phyloP scores from a whole-genome alignment of 2,329 filamentous ascomycete genomes.

The Talaromyces sp. region DNA sequence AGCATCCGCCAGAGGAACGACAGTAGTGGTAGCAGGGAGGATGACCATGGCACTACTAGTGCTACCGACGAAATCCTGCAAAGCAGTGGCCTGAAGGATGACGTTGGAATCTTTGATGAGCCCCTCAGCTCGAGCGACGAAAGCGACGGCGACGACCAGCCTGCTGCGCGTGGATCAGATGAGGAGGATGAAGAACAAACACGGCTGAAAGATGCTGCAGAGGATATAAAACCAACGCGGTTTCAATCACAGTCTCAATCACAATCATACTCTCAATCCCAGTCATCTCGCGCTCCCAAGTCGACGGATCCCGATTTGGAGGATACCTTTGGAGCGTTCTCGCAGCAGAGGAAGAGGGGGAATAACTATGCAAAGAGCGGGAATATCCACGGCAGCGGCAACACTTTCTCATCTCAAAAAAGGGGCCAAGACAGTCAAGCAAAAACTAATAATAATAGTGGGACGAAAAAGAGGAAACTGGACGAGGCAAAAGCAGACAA shows the following conservation, averaged over 20 bases:
- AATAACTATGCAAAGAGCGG: neutral
- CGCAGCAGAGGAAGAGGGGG: neutral
- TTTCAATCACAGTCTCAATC: neutral
- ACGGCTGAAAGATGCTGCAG: neutral
- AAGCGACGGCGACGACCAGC: constrained; percentile 7
- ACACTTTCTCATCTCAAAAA: neutral
- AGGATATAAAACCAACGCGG: neutral
- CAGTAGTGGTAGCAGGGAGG: neutral
- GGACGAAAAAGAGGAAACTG: neutral
- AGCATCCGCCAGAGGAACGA: neutral
- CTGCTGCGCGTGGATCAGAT: neutral
- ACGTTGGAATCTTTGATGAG: constrained; percentile 19
- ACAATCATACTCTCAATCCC: neutral
- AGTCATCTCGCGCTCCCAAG: neutral
- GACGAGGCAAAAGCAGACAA: neutral
- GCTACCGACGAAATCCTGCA: too few relatives aligned
- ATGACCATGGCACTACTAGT: neutral
- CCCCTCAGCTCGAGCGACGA: constrained; percentile 31
- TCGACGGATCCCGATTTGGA: neutral
- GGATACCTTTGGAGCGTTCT: neutral
- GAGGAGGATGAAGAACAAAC: neutral
- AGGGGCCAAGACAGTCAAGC: neutral
- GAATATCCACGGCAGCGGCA: neutral
- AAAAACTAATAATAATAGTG: neutral
- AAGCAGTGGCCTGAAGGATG: neutral